A percentile compares a stretch with the other conserved stretches of the same genome.
These are phyloP conservation scores for Pseudonitzschia pungens DNA, from an alignment of 108 stramenopile genomes.

Conservation along the genomic window DNA sequence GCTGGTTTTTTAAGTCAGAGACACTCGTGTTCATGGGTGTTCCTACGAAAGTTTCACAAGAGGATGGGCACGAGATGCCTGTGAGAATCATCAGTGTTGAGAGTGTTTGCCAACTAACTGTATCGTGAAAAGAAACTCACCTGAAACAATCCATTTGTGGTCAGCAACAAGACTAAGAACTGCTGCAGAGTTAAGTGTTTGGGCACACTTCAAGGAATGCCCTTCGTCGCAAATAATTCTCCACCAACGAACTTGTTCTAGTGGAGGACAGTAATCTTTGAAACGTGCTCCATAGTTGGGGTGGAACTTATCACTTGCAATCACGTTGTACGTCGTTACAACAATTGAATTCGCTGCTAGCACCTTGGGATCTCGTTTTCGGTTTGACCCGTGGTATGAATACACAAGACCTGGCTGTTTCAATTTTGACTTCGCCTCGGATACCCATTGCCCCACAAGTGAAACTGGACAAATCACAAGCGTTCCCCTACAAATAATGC, in stretches of 20 bases:
- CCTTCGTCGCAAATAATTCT: constrained; percentile 60
- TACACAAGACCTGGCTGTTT: constrained; percentile 51
- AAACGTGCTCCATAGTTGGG: constrained; percentile 16
- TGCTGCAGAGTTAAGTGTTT: constrained; percentile 22
- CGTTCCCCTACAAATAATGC: constrained; percentile 42
- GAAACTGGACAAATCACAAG: constrained; percentile 53
- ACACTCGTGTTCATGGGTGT: constrained; percentile 42
- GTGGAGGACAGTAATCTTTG: constrained; percentile 35
- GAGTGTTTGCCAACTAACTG: neutral
- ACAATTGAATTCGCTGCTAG: constrained; percentile 41
- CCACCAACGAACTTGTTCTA: constrained; percentile 56
- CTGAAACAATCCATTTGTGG: constrained; percentile 47
- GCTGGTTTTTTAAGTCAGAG: constrained; percentile 38
- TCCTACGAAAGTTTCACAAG: constrained; percentile 13
- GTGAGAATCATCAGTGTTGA: neutral
- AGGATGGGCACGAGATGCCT: neutral
- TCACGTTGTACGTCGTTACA: constrained; percentile 50
- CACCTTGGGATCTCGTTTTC: constrained; percentile 39
- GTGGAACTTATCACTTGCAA: constrained; percentile 40
- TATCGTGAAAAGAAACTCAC: too few relatives aligned
- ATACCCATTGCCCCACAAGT: constrained; percentile 58
- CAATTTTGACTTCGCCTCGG: constrained; percentile 53
- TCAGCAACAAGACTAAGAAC: constrained; percentile 36
- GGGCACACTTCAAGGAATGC: constrained; percentile 37
- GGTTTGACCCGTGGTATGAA: constrained; percentile 44